A percentile compares a stretch with the other conserved stretches of the same genome.
Conservation (phyloP, 1,139 yeast species). For the Taphrina sp. region DNA sequence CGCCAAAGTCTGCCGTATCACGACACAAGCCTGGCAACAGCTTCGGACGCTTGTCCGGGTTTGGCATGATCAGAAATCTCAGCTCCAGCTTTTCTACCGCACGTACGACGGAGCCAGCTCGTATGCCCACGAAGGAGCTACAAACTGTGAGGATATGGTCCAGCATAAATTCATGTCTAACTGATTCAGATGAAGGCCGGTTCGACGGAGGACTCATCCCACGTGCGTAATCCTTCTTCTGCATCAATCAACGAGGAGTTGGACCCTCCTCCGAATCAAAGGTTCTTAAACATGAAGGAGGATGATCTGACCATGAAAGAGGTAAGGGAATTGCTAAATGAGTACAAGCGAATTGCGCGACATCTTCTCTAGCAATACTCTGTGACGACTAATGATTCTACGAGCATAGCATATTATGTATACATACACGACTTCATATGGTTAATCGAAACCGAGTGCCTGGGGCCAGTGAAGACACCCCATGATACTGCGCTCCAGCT, state of each 20-base stretch:
- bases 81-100: conserved; percentile 8
- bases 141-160: conserved; percentile 1
- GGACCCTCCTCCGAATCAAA: not conserved
- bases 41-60: conserved; percentile 16
- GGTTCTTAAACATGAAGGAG: conserved; percentile 15
- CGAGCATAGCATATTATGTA: too few relatives aligned
- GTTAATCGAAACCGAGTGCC: too few relatives aligned
- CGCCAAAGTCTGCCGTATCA: too few relatives aligned
- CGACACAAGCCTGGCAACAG: conserved; percentile 8
- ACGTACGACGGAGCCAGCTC: not conserved
- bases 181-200: too few relatives aligned
- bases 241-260: too few relatives aligned
- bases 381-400: too few relatives aligned
- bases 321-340: conserved; percentile 20
- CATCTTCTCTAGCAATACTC: too few relatives aligned
- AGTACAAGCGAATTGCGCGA: conserved; percentile 11
- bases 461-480: too few relatives aligned
- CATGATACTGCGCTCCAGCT: too few relatives aligned
- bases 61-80: conserved; percentile 12
- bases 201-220: too few relatives aligned
- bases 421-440: too few relatives aligned
- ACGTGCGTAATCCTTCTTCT: too few relatives aligned
- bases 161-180: not conserved
- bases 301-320: conserved; percentile 25
- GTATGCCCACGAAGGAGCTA: not conserved